Base-by-base conservation (phyloP, 108 stramenopile species). In the Nannochloropsis salina region DNA sequence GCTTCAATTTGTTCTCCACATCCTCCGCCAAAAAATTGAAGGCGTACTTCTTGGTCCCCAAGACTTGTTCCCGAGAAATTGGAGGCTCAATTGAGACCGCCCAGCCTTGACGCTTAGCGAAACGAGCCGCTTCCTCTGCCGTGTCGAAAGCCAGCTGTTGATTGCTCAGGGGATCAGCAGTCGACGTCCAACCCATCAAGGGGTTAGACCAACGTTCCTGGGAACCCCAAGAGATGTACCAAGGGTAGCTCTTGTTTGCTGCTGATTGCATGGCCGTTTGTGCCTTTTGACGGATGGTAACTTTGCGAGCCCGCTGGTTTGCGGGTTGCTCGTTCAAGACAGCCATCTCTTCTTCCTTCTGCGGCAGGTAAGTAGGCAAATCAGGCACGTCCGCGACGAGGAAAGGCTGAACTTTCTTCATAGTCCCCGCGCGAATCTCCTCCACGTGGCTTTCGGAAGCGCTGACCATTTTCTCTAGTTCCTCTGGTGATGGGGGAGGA, bases 101-200 rank as follows among this genome's bases (percentile, higher is more conserved):
- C 97, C 97, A 96, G 43, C 97, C 97, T 45, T 94, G 91, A 88
- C 95, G 95, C 86, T 96, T 86, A 84, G 94, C 94, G 92, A 98
- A 98, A 84, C 92, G 93, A 42, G 94, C 94, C 40, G 97, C 97
- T 80, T 96, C 93, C 86, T 92, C 92, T n/a, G 94, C 94, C 21
- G 93, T 95, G 82, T 92, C 90, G 86, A 98, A 98, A 80, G 90
- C 90, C 15, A 92, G 84, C 83, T 90, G 88, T 40, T 90, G 43
- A 83, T 91, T 94, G 43, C 94, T 92, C 87, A 97, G 90, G 82
- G 98, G 95, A 90, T 99, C 98, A 44, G 93, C 93, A 21, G 93
- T 93, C 81, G 92, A 92, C 44, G 93, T 94, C 96, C 96, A 99
- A 42, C 96, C 96, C 98, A 97, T 98, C 85, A 99, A 94, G 31